Evolutionary conservation across 768 basidiomycete genomes (phyloP), one percentile per base, ranked within the genome.

Genomic region (Calocera viscosa): DNA sequence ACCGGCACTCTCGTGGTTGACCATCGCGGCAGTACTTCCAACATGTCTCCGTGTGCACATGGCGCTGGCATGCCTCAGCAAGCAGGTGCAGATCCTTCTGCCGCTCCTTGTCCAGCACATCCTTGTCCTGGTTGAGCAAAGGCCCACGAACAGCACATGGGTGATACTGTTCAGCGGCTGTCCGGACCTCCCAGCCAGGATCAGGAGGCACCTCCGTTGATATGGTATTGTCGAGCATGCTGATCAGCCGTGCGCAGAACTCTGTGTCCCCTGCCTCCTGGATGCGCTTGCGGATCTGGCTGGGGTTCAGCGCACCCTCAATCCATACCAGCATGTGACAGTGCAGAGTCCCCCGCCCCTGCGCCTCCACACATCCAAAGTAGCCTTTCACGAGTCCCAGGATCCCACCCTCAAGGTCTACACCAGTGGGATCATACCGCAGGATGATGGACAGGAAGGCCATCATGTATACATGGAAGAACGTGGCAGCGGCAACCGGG

Each of bases 311-410:
- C 1, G 69, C 70, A 28, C 77, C 77, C 40, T 76, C 74, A 0
- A 80, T 1, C 79, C 79, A 80, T 1, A 80, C 67, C 0, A 80
- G 2, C 74, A 80, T 75, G 69, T 80, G 80, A 66, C 78, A 77
- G 65, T 80, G 80, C 0, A 80, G 63, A 0, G 78, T 72, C 0
- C 80, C 79, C 1, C 75, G 53, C 0, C 77, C 79, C 69, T 78
- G 78, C 1, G 77, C 75, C 70, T 80, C 78, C 0, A 78, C 75
- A 67, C 75, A 76, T 1, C 80, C 80, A 69, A 80, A 81, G 67
- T 78, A 79, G 0, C 72, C 77, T 16, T 72, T 74, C 0, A 76
- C 71, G 2, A 53, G 2, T 0, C 81, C 80, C 0, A 81, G 65
- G 0, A 79, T 47, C 0, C 80, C 77, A 2, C 71, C 72, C 33